Evolutionary conservation across 768 basidiomycete genomes (phyloP).

Genomic region (Auricularia heimuer): DNA sequence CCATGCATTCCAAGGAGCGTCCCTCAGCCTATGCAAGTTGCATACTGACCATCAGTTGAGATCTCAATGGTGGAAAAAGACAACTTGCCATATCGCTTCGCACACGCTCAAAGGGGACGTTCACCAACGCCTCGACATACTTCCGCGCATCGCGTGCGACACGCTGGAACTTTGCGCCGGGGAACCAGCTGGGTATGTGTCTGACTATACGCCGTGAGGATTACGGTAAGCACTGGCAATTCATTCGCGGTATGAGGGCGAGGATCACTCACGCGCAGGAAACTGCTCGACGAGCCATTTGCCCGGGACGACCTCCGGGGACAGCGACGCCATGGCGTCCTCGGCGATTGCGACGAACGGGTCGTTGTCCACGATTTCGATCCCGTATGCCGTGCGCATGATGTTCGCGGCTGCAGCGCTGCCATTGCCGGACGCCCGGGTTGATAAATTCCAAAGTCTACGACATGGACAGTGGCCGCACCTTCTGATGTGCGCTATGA

Average conservation of each 20-base stretch:
- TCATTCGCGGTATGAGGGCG: neutral
- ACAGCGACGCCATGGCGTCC: conserved; percentile 16
- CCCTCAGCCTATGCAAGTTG: conserved; percentile 3
- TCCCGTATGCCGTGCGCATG: conserved; percentile 21
- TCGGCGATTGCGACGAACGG: conserved; percentile 18
- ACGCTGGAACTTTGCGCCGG: conserved; percentile 27
- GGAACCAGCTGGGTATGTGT: conserved; percentile 31
- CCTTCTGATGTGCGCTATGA: neutral
- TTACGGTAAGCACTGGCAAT: no score
- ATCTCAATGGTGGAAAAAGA: no score
- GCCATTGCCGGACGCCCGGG: neutral
- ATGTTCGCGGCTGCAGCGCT: conserved; percentile 20
- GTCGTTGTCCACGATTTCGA: conserved; percentile 16
- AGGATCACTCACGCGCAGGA: conserved; percentile 17
- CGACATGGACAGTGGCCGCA: neutral
- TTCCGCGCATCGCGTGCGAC: conserved; percentile 20
- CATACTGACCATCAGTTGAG: no score
- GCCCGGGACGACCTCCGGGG: conserved; percentile 18
- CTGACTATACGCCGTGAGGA: conserved; percentile 18
- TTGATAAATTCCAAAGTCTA: no score
- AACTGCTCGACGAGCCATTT: conserved; percentile 32
- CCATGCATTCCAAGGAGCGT: neutral
- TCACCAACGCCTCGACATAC: conserved; percentile 21
- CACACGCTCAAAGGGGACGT: conserved; percentile 32
- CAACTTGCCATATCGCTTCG: conserved; percentile 28